Percentiles rank a stretch among this genome's conserved stretches.
These are phyloP conservation scores for Aciculosporium take DNA, from an alignment of 2,329 filamentous ascomycete species.

Conservation along the genomic window DNA sequence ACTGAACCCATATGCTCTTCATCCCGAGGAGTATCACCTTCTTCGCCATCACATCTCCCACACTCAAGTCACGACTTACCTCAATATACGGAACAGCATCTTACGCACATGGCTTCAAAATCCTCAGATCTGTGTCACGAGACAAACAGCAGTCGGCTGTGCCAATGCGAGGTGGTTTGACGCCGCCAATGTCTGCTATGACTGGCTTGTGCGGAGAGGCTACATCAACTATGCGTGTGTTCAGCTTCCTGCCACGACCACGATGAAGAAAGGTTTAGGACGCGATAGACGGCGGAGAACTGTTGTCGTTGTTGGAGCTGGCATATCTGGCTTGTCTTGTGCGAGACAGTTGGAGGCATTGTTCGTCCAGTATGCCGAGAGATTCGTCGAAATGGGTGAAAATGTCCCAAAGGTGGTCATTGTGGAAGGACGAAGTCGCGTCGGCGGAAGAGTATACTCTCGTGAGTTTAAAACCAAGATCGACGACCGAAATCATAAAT, in stretches of 20 bases:
- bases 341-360: slow-evolving; percentile 83
- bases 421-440: slow-evolving; percentile 71
- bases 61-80: slow-evolving; percentile 81
- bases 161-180: slow-evolving; percentile 82
- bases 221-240: slow-evolving; percentile 97
- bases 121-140: slow-evolving; percentile 65
- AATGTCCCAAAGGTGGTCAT: slow-evolving; percentile 61
- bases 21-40: slow-evolving; percentile 69
- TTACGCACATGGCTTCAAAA: slow-evolving; percentile 80
- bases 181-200: slow-evolving; percentile 73
- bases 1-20: slow-evolving; percentile 77
- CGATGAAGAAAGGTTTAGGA: slow-evolving; percentile 24
- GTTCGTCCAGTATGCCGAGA: slow-evolving; percentile 63
- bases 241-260: slow-evolving; percentile 37
- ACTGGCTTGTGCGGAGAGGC: slow-evolving; percentile 81
- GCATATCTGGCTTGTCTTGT: slow-evolving; percentile 85
- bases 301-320: slow-evolving; percentile 78
- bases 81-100: slow-evolving; percentile 93
- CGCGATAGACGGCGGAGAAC: slow-evolving; percentile 44
- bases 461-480: slow-evolving; percentile 48
- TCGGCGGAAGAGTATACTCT: slow-evolving; percentile 90
- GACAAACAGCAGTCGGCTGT: slow-evolving; percentile 80
- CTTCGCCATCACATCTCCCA: slow-evolving; percentile 72
- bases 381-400: slow-evolving; percentile 50
- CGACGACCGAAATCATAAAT: slow-evolving; percentile 32